phyloP scores from a whole-genome alignment of 345 rosid genomes.

The Geranium brycei region DNA sequence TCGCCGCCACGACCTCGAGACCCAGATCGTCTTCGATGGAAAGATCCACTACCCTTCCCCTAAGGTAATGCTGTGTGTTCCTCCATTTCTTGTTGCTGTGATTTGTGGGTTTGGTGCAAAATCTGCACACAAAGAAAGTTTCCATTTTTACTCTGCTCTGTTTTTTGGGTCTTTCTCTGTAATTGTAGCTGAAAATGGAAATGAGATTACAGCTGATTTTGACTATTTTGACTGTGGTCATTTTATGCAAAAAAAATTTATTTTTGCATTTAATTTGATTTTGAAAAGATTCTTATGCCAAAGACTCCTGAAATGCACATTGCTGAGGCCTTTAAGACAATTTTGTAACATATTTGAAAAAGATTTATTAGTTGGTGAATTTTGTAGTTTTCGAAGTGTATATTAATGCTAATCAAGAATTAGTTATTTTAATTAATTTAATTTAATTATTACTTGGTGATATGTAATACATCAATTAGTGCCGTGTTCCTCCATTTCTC shows the following conservation, averaged over 20 bases:
- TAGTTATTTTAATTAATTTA: no score
- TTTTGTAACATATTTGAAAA: no score
- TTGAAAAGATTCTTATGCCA: no score
- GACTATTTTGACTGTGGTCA: slow-evolving; percentile 5
- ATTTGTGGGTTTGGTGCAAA: not conserved
- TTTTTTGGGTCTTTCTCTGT: not conserved
- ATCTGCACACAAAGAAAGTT: not conserved
- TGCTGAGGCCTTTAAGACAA: no score
- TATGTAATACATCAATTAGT: no score
- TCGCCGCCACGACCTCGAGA: slow-evolving; percentile 30
- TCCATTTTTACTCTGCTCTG: not conserved
- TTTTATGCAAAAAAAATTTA: not conserved
- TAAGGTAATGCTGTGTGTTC: slow-evolving; percentile 22
- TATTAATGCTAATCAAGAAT: no score
- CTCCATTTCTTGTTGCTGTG: not conserved
- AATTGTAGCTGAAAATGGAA: slow-evolving; percentile 7
- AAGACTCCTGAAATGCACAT: no score
- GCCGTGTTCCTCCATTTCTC: no score
- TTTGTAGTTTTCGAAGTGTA: no score
- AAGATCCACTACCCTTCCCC: slow-evolving; percentile 44
- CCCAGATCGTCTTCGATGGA: slow-evolving; percentile 24
- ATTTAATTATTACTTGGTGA: no score
- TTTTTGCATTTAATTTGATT: not conserved
- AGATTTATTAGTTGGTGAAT: no score
- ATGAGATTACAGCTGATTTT: slow-evolving; percentile 20